Evolutionary conservation across 441 rosid genomes (phyloP).

Genomic region (Flueggea neowawraea): DNA sequence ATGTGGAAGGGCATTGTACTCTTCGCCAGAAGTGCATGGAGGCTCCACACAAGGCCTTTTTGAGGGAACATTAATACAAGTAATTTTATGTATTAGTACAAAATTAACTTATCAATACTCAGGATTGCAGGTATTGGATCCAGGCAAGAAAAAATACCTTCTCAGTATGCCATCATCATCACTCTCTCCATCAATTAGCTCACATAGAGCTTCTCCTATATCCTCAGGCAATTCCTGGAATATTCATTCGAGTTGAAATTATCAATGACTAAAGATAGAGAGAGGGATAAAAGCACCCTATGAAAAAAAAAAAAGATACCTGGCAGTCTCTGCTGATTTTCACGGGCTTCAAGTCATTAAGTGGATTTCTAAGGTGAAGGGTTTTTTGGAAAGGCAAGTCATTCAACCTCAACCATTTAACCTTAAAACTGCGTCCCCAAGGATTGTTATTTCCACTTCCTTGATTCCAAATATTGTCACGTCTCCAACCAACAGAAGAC

Average conservation of each 20-base stretch:
- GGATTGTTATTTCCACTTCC: slow-evolving; percentile 85
- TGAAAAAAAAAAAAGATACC: slow-evolving; percentile 40
- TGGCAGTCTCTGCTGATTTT: slow-evolving; percentile 99
- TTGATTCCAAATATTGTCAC: slow-evolving; percentile 88
- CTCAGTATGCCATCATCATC: slow-evolving; percentile 43
- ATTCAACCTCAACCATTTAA: slow-evolving; percentile 82
- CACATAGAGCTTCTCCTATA: slow-evolving; percentile 95
- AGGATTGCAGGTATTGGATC: slow-evolving; percentile 8
- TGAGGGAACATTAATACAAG: slow-evolving; percentile 15
- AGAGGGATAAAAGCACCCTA: slow-evolving; percentile 6
- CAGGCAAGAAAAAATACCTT: slow-evolving; percentile 37
- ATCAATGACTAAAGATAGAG: slow-evolving; percentile 3
- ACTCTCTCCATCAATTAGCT: slow-evolving; percentile 68
- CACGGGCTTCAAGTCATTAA: slow-evolving; percentile 92
- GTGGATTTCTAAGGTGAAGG: slow-evolving; percentile 91
- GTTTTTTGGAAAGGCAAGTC: slow-evolving; percentile 96
- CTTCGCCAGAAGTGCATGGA: slow-evolving; percentile 53
- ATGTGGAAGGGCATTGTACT: slow-evolving; percentile 36
- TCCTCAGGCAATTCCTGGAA: slow-evolving; percentile 81
- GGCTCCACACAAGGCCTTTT: slow-evolving; percentile 50
- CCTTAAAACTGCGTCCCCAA: slow-evolving; percentile 96
- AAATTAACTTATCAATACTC: neutral
- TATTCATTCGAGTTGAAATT: slow-evolving; percentile 10
- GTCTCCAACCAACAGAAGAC: slow-evolving; percentile 93
- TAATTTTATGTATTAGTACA: too few species aligned